Evolutionary conservation across 495 filamentous ascomycete species (phyloP).

Genomic region (Pyrenula massariospora): DNA sequence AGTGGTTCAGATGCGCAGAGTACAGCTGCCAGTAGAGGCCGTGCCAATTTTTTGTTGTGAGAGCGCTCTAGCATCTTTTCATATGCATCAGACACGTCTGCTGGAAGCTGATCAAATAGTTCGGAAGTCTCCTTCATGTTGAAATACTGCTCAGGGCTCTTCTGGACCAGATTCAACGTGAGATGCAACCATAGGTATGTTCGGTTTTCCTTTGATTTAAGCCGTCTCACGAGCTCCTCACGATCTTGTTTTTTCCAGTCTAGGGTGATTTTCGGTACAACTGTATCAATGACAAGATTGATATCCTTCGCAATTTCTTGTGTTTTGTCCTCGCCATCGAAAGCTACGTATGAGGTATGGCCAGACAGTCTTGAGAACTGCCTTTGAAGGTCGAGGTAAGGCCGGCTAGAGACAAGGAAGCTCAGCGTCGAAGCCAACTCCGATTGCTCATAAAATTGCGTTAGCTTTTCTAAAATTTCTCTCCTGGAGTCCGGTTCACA

Average conservation of each 20-base stretch:
- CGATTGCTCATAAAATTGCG: constrained; percentile 1
- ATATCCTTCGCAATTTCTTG: constrained; percentile 15
- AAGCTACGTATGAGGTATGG: constrained; percentile 13
- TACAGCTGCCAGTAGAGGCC: constrained; percentile 13
- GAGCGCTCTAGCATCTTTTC: constrained; percentile 14
- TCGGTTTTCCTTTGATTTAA: constrained; percentile 16
- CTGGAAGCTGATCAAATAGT: constrained; percentile 17
- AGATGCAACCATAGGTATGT: constrained; percentile 24
- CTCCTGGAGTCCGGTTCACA: constrained; percentile 12
- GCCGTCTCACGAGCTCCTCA: constrained; percentile 9
- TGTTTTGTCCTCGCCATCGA: constrained; percentile 20
- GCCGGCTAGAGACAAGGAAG: constrained; percentile 31
- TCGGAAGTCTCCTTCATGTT: too few relatives aligned
- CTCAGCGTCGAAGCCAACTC: constrained; percentile 12
- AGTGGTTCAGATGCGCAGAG: constrained; percentile 16
- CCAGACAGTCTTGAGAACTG: constrained; percentile 10
- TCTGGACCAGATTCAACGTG: too few relatives aligned
- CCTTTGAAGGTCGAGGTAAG: constrained; percentile 23
- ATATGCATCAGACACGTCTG: constrained; percentile 20
- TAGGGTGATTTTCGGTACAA: constrained; percentile 4
- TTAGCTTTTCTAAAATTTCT: constrained; percentile 14
- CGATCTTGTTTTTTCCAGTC: constrained; percentile 1
- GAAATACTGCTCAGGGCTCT: too few relatives aligned
- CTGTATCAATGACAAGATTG: constrained; percentile 13
- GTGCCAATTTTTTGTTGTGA: constrained; percentile 3